A percentile compares a stretch with the other conserved stretches of the same genome.
phyloP scores from a whole-genome alignment of 129 eudicot genomes.

The Deinandra increscens region DNA sequence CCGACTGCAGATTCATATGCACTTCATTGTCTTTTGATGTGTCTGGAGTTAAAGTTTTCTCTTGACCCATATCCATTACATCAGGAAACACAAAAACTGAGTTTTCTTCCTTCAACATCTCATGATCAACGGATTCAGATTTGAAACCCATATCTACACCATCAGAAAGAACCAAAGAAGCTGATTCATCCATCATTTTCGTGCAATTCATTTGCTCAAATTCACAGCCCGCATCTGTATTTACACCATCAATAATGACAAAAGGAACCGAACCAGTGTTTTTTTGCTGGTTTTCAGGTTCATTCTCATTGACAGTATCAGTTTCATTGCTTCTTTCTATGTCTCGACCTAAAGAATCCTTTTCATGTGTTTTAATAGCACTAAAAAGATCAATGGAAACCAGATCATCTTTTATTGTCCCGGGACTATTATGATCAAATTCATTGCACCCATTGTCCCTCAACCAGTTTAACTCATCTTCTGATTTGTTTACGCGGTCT shows the following conservation, averaged over 20 bases:
- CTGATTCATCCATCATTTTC: constrained; percentile 15
- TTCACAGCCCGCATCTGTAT: constrained; percentile 10
- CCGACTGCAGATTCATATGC: neutral
- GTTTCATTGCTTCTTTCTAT: constrained; percentile 22
- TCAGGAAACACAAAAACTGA: constrained; percentile 24
- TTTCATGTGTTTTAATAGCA: constrained; percentile 12
- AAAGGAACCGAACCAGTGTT: constrained; percentile 21
- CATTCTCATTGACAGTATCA: constrained; percentile 17
- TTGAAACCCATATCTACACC: neutral
- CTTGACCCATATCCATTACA: constrained; percentile 26
- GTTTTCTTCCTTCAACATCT: constrained; percentile 22
- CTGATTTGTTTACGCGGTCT: constrained; percentile 18
- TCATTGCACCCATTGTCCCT: constrained; percentile 2
- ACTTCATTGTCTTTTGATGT: constrained; percentile 21
- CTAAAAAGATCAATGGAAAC: neutral
- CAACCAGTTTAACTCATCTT: constrained; percentile 15
- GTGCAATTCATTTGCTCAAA: constrained; percentile 24
- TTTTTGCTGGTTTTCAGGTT: constrained; percentile 19
- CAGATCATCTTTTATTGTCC: constrained; percentile 6
- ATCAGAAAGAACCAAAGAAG: constrained; percentile 8
- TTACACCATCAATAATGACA: constrained; percentile 25
- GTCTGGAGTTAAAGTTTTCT: constrained; percentile 53
- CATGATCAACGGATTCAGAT: constrained; percentile 16
- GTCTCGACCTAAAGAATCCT: constrained; percentile 28
- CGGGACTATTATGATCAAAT: neutral